A percentile compares a stretch with the other conserved stretches of the same genome.
Conservation (phyloP, 768 basidiomycete genomes). For the Fibroporia radiculosa region DNA sequence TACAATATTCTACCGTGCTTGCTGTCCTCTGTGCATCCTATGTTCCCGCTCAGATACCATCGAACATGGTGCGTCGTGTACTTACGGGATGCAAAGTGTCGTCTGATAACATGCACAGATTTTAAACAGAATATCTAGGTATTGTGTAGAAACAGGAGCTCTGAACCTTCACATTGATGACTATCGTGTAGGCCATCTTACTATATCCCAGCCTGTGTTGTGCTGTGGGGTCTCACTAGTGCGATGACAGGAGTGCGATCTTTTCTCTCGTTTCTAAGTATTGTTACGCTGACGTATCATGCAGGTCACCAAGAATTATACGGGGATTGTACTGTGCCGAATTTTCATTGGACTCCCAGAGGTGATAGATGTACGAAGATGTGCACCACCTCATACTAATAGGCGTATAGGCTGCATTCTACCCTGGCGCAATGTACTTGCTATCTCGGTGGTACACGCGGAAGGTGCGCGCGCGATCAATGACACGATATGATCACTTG, state of each 20-base stretch:
- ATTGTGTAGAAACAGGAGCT: neutral
- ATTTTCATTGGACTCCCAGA: conserved; percentile 60
- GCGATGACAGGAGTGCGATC: conserved; percentile 49
- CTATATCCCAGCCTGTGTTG: conserved; percentile 54
- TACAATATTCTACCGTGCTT: conserved; percentile 45
- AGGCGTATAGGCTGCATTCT: conserved; percentile 44
- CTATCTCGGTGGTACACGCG: conserved; percentile 31
- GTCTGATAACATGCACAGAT: conserved; percentile 27
- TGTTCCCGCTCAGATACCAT: conserved; percentile 57
- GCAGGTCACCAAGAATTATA: conserved; percentile 46
- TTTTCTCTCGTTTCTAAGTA: neutral
- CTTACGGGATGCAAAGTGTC: neutral
- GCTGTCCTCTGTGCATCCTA: conserved; percentile 53
- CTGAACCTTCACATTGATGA: neutral
- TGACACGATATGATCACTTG: conserved; percentile 7
- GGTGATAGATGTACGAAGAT: conserved; percentile 16
- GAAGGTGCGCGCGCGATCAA: conserved; percentile 16
- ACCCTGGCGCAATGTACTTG: conserved; percentile 45
- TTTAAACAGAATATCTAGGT: conserved; percentile 48
- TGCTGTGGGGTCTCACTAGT: conserved; percentile 58
- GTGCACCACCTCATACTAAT: neutral
- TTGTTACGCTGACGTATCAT: neutral
- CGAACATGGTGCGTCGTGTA: conserved; percentile 44
- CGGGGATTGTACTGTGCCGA: conserved; percentile 48
- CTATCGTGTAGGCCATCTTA: conserved; percentile 40